phyloP scores from a whole-genome alignment of 257 asterid genomes.

The Misopates orontium region DNA sequence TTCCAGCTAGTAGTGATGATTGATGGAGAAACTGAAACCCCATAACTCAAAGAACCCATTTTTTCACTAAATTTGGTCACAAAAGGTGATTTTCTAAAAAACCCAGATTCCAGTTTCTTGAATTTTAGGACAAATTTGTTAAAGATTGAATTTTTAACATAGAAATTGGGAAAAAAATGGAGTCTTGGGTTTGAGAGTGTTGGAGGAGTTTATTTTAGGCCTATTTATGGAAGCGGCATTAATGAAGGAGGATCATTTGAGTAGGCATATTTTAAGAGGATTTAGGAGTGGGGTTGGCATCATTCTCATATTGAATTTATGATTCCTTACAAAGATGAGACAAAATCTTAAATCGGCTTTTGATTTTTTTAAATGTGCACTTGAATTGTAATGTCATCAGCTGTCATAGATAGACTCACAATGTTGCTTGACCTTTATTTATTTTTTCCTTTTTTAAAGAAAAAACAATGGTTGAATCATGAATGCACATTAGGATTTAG shows the following conservation, averaged over 20 bases:
- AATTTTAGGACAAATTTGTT: background rate
- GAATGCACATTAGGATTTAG: no score
- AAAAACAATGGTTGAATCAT: no score
- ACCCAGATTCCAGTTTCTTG: constrained; percentile 12
- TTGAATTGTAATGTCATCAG: no score
- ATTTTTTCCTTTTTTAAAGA: no score
- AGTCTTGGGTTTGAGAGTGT: constrained; percentile 2
- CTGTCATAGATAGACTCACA: no score
- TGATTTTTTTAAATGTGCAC: background rate
- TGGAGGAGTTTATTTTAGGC: background rate
- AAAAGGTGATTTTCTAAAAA: constrained; percentile 23
- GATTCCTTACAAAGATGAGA: constrained; percentile 24
- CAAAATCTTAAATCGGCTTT: background rate
- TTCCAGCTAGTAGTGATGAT: constrained; percentile 31
- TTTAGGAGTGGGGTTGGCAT: constrained; percentile 8
- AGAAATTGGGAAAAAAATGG: background rate
- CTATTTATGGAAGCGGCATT: background rate
- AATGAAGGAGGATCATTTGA: constrained; percentile 6
- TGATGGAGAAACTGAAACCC: constrained; percentile 38
- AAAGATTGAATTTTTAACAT: constrained; percentile 4
- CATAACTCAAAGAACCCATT: constrained; percentile 46
- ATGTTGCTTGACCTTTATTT: no score
- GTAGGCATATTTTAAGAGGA: background rate
- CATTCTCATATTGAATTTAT: constrained; percentile 2
- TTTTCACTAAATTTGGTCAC: constrained; percentile 9